Conservation (phyloP, 2,329 filamentous ascomycete genomes). For the Lecanicillium sp. region DNA sequence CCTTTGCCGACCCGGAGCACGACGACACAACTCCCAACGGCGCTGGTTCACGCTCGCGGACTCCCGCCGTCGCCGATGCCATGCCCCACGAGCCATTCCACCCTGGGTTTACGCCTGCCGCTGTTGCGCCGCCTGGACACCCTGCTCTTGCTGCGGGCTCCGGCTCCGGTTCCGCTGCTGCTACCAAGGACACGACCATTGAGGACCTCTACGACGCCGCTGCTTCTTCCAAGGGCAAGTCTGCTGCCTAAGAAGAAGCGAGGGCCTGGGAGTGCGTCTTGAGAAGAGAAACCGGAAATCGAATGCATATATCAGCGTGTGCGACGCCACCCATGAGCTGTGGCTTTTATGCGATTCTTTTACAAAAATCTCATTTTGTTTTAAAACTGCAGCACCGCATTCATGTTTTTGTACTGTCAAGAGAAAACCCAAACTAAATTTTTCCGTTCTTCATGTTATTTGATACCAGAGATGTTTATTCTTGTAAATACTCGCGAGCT, state of each 20-base stretch:
- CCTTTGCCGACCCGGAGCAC: slow-evolving; percentile 27
- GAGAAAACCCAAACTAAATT: too few relatives aligned
- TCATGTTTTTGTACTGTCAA: not conserved
- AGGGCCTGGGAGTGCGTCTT: not conserved
- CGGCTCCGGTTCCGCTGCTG: not conserved
- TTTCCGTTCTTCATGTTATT: not conserved
- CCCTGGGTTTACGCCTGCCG: slow-evolving; percentile 27
- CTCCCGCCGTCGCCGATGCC: slow-evolving; percentile 15
- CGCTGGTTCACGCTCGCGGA: not conserved
- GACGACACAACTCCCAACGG: slow-evolving; percentile 6
- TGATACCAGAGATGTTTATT: slow-evolving; percentile 4
- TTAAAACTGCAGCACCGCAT: not conserved
- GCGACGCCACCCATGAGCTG: not conserved
- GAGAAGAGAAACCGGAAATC: not conserved
- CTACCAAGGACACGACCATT: not conserved
- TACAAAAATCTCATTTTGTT: not conserved
- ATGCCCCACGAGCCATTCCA: slow-evolving; percentile 33
- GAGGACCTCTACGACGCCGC: slow-evolving; percentile 10
- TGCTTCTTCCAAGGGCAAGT: slow-evolving; percentile 12
- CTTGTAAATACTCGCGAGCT: not conserved
- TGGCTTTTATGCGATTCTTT: not conserved
- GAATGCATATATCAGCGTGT: not conserved
- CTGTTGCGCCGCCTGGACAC: not conserved
- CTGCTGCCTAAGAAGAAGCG: too few relatives aligned
- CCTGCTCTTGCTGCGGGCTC: not conserved